These are phyloP conservation scores for Cicer chorassanicum DNA, from an alignment of 306 rosid genomes.

Conservation along the genomic window DNA sequence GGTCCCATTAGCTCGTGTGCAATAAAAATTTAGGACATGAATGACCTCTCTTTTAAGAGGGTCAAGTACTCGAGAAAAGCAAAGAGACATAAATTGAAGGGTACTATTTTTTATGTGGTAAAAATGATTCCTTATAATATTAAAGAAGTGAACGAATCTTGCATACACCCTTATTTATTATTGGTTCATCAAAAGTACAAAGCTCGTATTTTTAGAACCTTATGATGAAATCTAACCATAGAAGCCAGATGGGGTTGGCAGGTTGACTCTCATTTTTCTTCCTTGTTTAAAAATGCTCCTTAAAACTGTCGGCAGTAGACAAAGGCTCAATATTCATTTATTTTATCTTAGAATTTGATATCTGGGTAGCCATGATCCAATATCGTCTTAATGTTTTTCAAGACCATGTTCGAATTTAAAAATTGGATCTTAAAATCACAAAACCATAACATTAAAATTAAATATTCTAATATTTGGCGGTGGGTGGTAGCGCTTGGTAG, in stretches of 20 bases:
- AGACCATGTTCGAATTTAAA: too few relatives aligned
- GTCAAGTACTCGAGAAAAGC: slow-evolving; percentile 24
- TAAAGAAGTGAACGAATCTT: slow-evolving; percentile 34
- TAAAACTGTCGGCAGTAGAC: slow-evolving; percentile 48
- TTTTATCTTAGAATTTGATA: background rate
- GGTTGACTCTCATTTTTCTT: slow-evolving; percentile 32
- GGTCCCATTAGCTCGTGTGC: slow-evolving; percentile 34
- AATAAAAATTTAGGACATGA: slow-evolving; percentile 29
- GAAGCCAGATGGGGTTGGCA: slow-evolving; percentile 24
- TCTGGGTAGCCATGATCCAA: too few relatives aligned
- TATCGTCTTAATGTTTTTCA: too few relatives aligned
- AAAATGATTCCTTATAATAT: slow-evolving; percentile 18
- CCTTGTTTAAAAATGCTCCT: slow-evolving; percentile 11
- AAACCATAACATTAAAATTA: too few relatives aligned
- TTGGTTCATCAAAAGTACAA: slow-evolving; percentile 21
- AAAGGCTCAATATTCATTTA: slow-evolving; percentile 14
- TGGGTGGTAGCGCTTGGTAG: too few relatives aligned
- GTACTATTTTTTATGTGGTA: slow-evolving; percentile 7
- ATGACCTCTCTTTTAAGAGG: slow-evolving; percentile 21
- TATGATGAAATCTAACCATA: slow-evolving; percentile 38
- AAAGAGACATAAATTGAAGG: slow-evolving; percentile 21
- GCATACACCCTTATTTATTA: slow-evolving; percentile 22
- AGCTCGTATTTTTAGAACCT: background rate
- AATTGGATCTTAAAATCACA: too few relatives aligned
- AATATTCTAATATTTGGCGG: too few relatives aligned